A percentile compares a stretch with the other conserved stretches of the same genome.
These are phyloP conservation scores for Passalora sequoiae DNA, from an alignment of 2,329 filamentous ascomycete genomes.

Conservation along the genomic window DNA sequence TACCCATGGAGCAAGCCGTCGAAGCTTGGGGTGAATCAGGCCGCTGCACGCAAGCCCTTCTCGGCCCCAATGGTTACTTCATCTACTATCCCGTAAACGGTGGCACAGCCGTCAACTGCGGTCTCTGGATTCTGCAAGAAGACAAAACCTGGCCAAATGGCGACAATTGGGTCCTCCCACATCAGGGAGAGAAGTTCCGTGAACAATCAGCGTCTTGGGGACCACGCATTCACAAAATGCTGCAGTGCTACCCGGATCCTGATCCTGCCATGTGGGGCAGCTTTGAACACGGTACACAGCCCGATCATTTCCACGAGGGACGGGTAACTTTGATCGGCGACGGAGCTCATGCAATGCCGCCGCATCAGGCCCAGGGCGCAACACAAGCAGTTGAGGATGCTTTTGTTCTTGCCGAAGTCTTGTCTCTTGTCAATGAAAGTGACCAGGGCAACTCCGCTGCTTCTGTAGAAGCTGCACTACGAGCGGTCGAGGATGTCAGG, in stretches of 20 bases:
- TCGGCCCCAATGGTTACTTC: conserved; percentile 53
- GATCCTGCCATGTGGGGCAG: conserved; percentile 46
- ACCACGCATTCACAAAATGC: conserved; percentile 35
- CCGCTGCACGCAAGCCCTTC: conserved; percentile 19
- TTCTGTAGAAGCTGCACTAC: conserved; percentile 20
- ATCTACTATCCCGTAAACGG: conserved; percentile 58
- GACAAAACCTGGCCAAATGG: conserved; percentile 37
- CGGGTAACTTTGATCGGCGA: conserved; percentile 59
- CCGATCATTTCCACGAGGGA: conserved; percentile 34
- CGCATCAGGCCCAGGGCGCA: conserved; percentile 58
- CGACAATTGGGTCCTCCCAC: conserved; percentile 38
- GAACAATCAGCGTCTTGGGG: conserved; percentile 43
- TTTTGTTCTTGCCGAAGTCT: conserved; percentile 34
- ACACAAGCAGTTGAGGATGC: conserved; percentile 55
- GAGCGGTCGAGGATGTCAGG: conserved; percentile 18
- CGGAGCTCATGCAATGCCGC: conserved; percentile 61
- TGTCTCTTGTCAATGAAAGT: conserved; percentile 4
- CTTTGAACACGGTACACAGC: conserved; percentile 39
- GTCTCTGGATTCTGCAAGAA: conserved; percentile 40
- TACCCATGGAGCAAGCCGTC: conserved; percentile 53
- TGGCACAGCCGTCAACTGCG: conserved; percentile 54
- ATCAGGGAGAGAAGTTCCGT: conserved; percentile 39
- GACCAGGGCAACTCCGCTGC: neutral
- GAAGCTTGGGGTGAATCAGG: conserved; percentile 26
- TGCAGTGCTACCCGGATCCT: conserved; percentile 34